Conservation (phyloP, 129 eudicot genomes). For the Flaveria trinervia region DNA sequence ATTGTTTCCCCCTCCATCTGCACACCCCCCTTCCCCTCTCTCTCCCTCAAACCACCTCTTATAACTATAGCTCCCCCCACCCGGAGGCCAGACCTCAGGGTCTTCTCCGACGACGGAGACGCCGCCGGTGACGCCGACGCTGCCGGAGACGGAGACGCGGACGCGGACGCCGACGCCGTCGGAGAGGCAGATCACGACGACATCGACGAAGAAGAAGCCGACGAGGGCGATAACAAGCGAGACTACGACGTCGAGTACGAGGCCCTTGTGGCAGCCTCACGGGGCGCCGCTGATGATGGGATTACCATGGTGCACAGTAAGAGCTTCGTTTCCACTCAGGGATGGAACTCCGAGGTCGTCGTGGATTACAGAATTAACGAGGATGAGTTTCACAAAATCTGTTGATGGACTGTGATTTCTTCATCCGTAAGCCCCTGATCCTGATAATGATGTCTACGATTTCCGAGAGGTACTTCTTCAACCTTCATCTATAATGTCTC, state of each 20-base stretch:
- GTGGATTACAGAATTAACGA: slow-evolving; percentile 88
- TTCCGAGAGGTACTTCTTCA: slow-evolving; percentile 71
- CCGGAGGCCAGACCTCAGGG: slow-evolving; percentile 46
- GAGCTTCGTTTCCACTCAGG: slow-evolving; percentile 70
- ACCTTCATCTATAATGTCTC: neutral
- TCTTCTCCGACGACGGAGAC: slow-evolving; percentile 74
- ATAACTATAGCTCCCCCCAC: neutral
- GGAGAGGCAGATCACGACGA: slow-evolving; percentile 59
- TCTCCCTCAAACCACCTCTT: slow-evolving; percentile 23
- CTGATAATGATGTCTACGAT: slow-evolving; percentile 84
- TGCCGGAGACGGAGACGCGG: slow-evolving; percentile 47
- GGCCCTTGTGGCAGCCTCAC: slow-evolving; percentile 24
- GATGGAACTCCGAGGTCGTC: slow-evolving; percentile 81
- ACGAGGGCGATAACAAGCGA: slow-evolving; percentile 74
- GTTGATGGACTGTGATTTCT: slow-evolving; percentile 87
- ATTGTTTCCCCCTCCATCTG: slow-evolving; percentile 28
- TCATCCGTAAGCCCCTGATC: slow-evolving; percentile 93
- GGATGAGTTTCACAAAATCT: slow-evolving; percentile 89
- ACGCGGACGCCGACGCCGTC: slow-evolving; percentile 38
- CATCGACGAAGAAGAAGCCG: slow-evolving; percentile 83
- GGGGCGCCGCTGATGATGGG: slow-evolving; percentile 37
- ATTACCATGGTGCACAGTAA: slow-evolving; percentile 61
- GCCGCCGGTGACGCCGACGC: slow-evolving; percentile 39
- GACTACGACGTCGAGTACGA: slow-evolving; percentile 89
- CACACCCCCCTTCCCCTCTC: slow-evolving; percentile 6